These are phyloP conservation scores for Penicillium lagena DNA, from an alignment of 495 filamentous ascomycete genomes.

Conservation along the genomic window DNA sequence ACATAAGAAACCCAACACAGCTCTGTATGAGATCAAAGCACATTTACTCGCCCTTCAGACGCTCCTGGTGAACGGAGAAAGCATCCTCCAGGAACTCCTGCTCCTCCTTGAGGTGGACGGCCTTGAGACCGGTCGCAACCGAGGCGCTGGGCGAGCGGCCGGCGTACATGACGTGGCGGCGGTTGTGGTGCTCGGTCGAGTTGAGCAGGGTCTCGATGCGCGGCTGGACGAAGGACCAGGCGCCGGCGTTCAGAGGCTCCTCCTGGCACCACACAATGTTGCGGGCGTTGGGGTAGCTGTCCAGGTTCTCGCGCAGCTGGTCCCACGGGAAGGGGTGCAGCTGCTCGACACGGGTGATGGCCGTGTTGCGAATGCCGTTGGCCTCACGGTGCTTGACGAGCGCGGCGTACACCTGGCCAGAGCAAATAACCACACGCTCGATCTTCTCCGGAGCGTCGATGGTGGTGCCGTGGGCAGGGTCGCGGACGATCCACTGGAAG, in stretches of 20 bases:
- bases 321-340: slow-evolving; percentile 98
- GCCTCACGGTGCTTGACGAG: slow-evolving; percentile 85
- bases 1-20: slow-evolving; percentile 18
- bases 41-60: slow-evolving; percentile 49
- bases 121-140: slow-evolving; percentile 90
- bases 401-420: slow-evolving; percentile 88
- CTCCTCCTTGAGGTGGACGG: slow-evolving; percentile 87
- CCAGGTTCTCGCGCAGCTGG: slow-evolving; percentile 89
- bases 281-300: slow-evolving; percentile 92
- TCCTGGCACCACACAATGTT: slow-evolving; percentile 96
- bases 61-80: slow-evolving; percentile 54
- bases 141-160: slow-evolving; percentile 83
- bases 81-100: slow-evolving; percentile 78
- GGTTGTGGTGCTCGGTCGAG: slow-evolving; percentile 80
- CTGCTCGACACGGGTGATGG: slow-evolving; percentile 94
- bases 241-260: slow-evolving; percentile 94
- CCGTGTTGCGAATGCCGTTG: slow-evolving; percentile 77
- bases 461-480: slow-evolving; percentile 67
- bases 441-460: slow-evolving; percentile 82
- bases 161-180: slow-evolving; percentile 95
- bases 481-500: slow-evolving; percentile 93
- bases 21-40: slow-evolving; percentile 2
- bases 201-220: slow-evolving; percentile 94
- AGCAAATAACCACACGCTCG: slow-evolving; percentile 88
- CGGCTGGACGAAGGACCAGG: slow-evolving; percentile 92